Evolutionary conservation across 345 rosid genomes (phyloP), one percentile per base, ranked within the genome.

Genomic region (Psidium guajava): DNA sequence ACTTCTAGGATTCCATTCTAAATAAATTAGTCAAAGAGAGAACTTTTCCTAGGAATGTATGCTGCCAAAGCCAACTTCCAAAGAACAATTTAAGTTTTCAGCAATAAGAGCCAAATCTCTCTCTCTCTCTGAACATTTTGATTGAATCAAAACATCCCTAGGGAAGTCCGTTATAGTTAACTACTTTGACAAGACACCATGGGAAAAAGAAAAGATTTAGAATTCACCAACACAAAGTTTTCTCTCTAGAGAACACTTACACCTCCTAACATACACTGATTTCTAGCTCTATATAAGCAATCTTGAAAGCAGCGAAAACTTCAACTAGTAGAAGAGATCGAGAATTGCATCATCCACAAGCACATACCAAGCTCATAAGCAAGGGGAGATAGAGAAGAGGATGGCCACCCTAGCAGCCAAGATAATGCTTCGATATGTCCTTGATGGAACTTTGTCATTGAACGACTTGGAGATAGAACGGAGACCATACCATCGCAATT

Each of bases 401-500:
- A 84, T 84, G 85, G 61, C 88, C 22, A 57, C 75, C 75, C 49
- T 56, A 32, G 61, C 81, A 36, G 83, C 86, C 20, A 55, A 81
- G 49, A 55, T 81, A 81, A 47, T 87, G 44, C 83, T 57, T 42
- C 57, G 24, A 22, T 80, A 83, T 44, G 77, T 81, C 59, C 82
- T 80, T 58, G 81, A 77, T 27, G 27, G 81, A 53, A 64, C 85
- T 85, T 52, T 88, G 28, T 53, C 5, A 3, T 32, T 80, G 53
- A 80, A 80, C 16, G 83, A 87, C 50, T n/a, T 50, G 53, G 87
- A 82, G 82, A 42, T 87, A 18, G 77, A 83, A 58, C 52, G 77
- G 55, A 77, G 89, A 50, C 87, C 87, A 0, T 84, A 88, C 82
- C 89, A 85, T 73, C 81, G 86, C 10, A 85, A 83, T 82, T 88